Conservation (phyloP, 2,329 filamentous ascomycete species). For the Colletotrichum gigasporum region DNA sequence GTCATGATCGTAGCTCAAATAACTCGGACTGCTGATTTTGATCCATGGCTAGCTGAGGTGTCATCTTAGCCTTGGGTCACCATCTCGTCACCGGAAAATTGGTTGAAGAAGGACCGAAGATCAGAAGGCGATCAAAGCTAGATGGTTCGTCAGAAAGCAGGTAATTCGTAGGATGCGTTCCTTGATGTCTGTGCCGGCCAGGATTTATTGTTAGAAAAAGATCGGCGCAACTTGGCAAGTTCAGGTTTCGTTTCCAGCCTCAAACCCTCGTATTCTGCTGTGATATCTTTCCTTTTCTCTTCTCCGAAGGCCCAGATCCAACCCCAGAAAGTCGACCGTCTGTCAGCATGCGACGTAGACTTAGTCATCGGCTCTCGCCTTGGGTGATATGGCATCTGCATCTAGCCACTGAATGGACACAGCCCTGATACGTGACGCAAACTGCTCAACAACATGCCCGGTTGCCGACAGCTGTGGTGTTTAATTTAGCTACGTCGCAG, state of each 20-base stretch:
- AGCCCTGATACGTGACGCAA: not conserved
- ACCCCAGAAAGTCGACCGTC: not conserved
- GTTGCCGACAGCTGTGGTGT: constrained; percentile 4
- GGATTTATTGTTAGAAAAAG: constrained; percentile 7
- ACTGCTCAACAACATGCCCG: not conserved
- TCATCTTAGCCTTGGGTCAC: not conserved
- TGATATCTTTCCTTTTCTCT: not conserved
- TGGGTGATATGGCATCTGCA: not conserved
- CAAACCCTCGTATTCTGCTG: not conserved
- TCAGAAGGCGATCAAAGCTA: not conserved
- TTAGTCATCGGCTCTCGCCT: not conserved
- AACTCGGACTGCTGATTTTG: not conserved
- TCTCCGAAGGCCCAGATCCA: not conserved
- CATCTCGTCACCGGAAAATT: not conserved
- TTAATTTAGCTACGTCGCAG: constrained; percentile 19
- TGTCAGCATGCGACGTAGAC: not conserved
- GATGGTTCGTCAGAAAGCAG: constrained; percentile 4
- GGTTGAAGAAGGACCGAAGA: not conserved
- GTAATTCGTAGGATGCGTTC: not conserved
- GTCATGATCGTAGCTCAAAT: not conserved
- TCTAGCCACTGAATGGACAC: not conserved
- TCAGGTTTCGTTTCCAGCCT: not conserved
- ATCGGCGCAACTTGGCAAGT: not conserved
- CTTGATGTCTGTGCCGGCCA: not conserved
- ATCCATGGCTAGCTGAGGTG: not conserved